These are phyloP conservation scores for Coleophoma eucalyptorum DNA, from an alignment of 2,329 filamentous ascomycete genomes.

Conservation along the genomic window DNA sequence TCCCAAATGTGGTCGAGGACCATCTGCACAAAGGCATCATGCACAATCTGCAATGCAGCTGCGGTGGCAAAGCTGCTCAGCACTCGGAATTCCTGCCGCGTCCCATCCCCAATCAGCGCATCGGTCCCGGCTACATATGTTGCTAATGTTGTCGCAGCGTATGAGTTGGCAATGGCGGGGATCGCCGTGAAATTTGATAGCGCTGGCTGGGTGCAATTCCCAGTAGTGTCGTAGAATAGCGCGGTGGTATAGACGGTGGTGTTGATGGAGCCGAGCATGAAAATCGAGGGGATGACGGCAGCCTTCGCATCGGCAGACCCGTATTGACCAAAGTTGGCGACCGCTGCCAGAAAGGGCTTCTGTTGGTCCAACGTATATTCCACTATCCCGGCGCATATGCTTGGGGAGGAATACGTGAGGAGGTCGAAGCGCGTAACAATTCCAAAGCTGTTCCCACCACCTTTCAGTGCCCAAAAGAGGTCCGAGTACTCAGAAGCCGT, in stretches of 20 bases:
- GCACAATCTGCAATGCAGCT: constrained; percentile 8
- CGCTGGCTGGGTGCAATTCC: constrained; percentile 7
- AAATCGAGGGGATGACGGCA: constrained; percentile 13
- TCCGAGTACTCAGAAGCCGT: constrained; percentile 19
- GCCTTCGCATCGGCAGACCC: constrained; percentile 10
- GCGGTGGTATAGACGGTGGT: constrained; percentile 8
- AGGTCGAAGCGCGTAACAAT: constrained; percentile 33
- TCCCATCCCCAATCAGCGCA: constrained; percentile 7
- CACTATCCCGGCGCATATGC: constrained; percentile 6
- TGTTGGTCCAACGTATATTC: constrained; percentile 4
- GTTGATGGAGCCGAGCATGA: constrained; percentile 8
- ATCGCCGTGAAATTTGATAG: constrained; percentile 8
- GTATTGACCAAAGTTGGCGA: constrained; percentile 8
- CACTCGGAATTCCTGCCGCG: constrained; percentile 8
- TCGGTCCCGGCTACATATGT: constrained; percentile 7
- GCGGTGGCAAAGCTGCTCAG: constrained; percentile 8
- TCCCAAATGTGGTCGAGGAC: constrained; percentile 7
- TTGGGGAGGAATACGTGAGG: constrained; percentile 26
- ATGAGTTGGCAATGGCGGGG: constrained; percentile 7
- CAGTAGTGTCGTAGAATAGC: constrained; percentile 10
- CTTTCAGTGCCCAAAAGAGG: constrained; percentile 32
- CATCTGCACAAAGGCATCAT: constrained; percentile 12
- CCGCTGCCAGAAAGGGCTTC: constrained; percentile 3
- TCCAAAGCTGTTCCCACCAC: constrained; percentile 29
- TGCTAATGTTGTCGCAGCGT: constrained; percentile 7